Evolutionary conservation across 2,329 filamentous ascomycete species (phyloP).

Genomic region (Phialophora macrospora): DNA sequence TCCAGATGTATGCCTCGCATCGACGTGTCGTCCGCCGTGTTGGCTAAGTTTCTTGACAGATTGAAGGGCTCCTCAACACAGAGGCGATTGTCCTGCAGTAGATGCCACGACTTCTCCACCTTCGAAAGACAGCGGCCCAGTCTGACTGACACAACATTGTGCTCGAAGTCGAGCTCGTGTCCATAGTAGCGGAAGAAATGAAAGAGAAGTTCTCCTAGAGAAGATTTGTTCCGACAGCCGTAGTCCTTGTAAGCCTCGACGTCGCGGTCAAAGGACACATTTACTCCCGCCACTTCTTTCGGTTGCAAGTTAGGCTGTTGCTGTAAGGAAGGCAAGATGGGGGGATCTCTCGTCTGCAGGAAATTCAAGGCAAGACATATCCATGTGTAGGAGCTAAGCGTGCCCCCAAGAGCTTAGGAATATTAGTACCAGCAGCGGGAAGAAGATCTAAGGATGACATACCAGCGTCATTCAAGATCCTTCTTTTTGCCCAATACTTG

Average conservation of each 20-base stretch:
- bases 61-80: slow-evolving; percentile 99
- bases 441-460: slow-evolving; percentile 48
- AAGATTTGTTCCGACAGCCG: slow-evolving; percentile 79
- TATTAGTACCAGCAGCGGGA: slow-evolving; percentile 24
- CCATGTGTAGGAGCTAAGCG: slow-evolving; percentile 98
- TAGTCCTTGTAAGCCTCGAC: slow-evolving; percentile 73
- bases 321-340: slow-evolving; percentile 84
- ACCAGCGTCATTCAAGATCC: slow-evolving; percentile 96
- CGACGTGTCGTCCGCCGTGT: slow-evolving; percentile 93
- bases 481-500: slow-evolving; percentile 93
- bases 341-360: slow-evolving; percentile 81
- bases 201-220: slow-evolving; percentile 84
- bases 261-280: slow-evolving; percentile 85
- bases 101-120: slow-evolving; percentile 85
- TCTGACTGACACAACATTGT: slow-evolving; percentile 80
- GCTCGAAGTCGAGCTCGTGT: slow-evolving; percentile 89
- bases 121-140: slow-evolving; percentile 79
- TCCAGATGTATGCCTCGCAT: slow-evolving; percentile 91
- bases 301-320: slow-evolving; percentile 69
- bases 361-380: slow-evolving; percentile 98
- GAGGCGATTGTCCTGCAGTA: slow-evolving; percentile 77
- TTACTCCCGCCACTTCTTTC: slow-evolving; percentile 65
- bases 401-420: slow-evolving; percentile 78
- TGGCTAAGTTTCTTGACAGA: slow-evolving; percentile 82
- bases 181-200: slow-evolving; percentile 95